Evolutionary conservation across 1,139 yeast species (phyloP), one percentile per base, ranked within the genome.

Genomic region (Suhomyces terraborum): DNA sequence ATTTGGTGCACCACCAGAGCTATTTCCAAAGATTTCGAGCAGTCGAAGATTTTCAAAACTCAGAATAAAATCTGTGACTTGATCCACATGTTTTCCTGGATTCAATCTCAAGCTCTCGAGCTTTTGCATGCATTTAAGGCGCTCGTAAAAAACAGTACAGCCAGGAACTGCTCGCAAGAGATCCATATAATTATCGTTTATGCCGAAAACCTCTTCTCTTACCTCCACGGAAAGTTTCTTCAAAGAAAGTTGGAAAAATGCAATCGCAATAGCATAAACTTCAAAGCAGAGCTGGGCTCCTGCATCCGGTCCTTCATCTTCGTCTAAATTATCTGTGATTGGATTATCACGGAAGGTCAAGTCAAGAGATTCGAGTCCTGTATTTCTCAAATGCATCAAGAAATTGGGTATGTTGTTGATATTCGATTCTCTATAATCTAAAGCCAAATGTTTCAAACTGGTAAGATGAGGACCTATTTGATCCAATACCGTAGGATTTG

Each of bases 1-100:
- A 53, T 78, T 79, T 5, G 79, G 79, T 0, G 75, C 66, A 1
- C 81, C 82, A 3, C 80, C 80, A 0, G 82, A 74, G 18, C 70
- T 68, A 16, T 68, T 56, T 0, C 83, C 84, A 45, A 74, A 69
- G 1, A 79, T 56, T 53, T 76, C 77, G n/a, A 79, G 53, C 32
- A 55, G 64, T 18, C 50, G 48, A 33, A 80, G 54, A 0, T 49
- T 45, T 1, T 65, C 62, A 8, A 77, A 53, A 25, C 37, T 26
- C 18, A 36, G 40, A 2, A 69, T 52, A 30, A 72, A 48, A 1
- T 47, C 24, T 1, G 62, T 46, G 3, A 70, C 63, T 16, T 54
- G 55, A 4, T 62, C 52, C 14, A 62, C 50, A 25, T 53, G 55
- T 6, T 53, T 57, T 35, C 66, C 59, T 14, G 69, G 69, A 50